phyloP scores from a whole-genome alignment of 371 early-diverging fungal species.

The Rhizopus delemar region DNA sequence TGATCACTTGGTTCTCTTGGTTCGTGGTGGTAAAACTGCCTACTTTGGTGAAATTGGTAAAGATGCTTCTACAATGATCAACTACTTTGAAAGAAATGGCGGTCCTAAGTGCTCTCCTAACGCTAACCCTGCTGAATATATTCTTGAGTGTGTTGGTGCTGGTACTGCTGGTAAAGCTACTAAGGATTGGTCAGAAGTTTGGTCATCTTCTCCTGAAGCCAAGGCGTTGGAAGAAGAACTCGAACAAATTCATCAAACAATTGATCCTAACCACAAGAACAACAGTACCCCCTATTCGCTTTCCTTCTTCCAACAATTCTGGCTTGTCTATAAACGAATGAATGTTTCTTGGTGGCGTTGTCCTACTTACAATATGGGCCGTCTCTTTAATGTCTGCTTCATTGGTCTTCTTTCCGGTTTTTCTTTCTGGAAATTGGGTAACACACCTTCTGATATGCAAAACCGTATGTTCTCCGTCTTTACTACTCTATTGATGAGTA shows the following conservation, averaged over 20 bases:
- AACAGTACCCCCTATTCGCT: constrained; percentile 31
- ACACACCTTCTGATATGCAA: constrained; percentile 63
- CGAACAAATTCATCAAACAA: constrained; percentile 30
- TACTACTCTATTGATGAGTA: constrained; percentile 64
- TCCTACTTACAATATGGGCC: constrained; percentile 70
- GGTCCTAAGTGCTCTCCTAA: constrained; percentile 58
- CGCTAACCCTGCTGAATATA: constrained; percentile 75
- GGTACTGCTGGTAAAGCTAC: constrained; percentile 60
- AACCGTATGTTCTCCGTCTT: constrained; percentile 77
- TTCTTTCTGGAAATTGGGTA: constrained; percentile 68
- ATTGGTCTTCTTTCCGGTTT: constrained; percentile 73
- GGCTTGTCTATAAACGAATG: constrained; percentile 67
- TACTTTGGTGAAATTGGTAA: constrained; percentile 79
- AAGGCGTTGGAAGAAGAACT: constrained; percentile 41
- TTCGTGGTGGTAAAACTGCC: constrained; percentile 76
- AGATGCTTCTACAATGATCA: constrained; percentile 53
- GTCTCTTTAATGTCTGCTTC: constrained; percentile 53
- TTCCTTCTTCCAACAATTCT: constrained; percentile 47
- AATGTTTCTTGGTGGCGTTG: constrained; percentile 66
- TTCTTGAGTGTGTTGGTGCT: constrained; percentile 68
- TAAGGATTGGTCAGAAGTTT: constrained; percentile 64
- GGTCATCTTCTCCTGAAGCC: constrained; percentile 56
- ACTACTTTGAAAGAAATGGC: constrained; percentile 69
- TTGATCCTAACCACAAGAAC: constrained; percentile 24
- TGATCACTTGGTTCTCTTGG: constrained; percentile 77